Conservation (phyloP, 23 red algal species). For the Gracilariopsis chorda region DNA sequence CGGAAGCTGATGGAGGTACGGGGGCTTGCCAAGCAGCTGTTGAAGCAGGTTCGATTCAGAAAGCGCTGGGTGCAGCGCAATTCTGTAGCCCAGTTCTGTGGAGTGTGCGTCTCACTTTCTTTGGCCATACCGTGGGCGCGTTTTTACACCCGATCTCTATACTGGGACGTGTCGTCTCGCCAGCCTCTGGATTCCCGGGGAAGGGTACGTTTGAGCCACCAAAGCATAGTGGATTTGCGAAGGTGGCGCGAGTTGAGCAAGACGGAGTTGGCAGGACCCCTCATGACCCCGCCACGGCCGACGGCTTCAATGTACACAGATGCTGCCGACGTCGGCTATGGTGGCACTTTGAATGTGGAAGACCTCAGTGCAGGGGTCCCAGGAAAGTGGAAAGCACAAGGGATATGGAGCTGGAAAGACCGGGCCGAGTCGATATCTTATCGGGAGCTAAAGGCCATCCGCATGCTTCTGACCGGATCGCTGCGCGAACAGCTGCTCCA, state of each 20-base stretch:
- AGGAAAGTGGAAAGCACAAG: background rate
- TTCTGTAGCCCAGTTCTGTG: background rate
- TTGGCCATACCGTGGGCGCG: conserved; percentile 2
- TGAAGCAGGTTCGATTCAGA: background rate
- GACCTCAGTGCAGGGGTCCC: background rate
- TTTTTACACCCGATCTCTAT: conserved; percentile 1
- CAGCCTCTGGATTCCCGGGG: background rate
- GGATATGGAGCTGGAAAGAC: background rate
- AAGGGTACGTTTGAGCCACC: background rate
- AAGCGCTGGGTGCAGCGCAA: background rate
- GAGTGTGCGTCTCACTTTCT: background rate
- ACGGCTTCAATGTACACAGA: background rate
- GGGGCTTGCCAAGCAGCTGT: background rate
- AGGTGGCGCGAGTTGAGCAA: background rate
- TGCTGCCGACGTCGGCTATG: background rate
- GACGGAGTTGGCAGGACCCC: background rate
- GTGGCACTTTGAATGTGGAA: background rate
- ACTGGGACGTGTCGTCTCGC: background rate
- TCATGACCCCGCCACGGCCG: background rate
- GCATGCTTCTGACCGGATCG: background rate
- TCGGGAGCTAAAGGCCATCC: conserved; percentile 4
- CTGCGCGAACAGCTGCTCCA: background rate
- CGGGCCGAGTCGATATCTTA: background rate
- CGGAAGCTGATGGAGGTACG: background rate
- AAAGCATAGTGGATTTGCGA: background rate